Evolutionary conservation across 1,284 basidiomycete genomes (phyloP).

Genomic region (Ustilago loliicola): DNA sequence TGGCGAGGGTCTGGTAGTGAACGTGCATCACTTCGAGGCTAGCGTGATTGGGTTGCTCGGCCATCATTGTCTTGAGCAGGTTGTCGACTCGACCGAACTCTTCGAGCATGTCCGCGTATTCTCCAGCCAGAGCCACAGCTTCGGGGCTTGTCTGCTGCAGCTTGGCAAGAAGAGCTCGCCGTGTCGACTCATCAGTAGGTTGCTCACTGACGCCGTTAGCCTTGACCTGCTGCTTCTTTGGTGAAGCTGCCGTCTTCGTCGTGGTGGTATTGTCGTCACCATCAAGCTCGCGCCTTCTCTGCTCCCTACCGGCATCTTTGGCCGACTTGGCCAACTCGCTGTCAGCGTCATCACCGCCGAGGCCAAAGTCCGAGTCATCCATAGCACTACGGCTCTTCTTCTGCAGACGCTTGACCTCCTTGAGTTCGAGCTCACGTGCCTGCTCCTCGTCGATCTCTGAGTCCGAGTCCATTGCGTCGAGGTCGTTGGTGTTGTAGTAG

Average conservation of each 20-base stretch:
- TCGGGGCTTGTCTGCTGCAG: slow-evolving; percentile 85
- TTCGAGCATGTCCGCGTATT: slow-evolving; percentile 73
- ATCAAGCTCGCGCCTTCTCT: slow-evolving; percentile 59
- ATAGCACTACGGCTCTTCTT: slow-evolving; percentile 80
- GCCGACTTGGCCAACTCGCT: slow-evolving; percentile 48
- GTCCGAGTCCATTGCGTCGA: slow-evolving; percentile 65
- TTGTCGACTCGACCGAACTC: slow-evolving; percentile 75
- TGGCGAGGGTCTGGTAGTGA: slow-evolving; percentile 78
- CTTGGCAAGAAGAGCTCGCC: slow-evolving; percentile 76
- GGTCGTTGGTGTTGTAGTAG: slow-evolving; percentile 67
- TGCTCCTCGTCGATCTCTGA: slow-evolving; percentile 71
- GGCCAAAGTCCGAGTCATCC: slow-evolving; percentile 85
- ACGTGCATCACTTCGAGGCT: slow-evolving; percentile 68
- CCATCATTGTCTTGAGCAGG: slow-evolving; percentile 76
- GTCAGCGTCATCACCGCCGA: slow-evolving; percentile 75
- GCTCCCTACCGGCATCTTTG: slow-evolving; percentile 57
- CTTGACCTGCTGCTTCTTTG: slow-evolving; percentile 2
- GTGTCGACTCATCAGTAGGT: slow-evolving; percentile 17
- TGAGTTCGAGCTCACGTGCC: slow-evolving; percentile 79
- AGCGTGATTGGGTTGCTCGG: slow-evolving; percentile 73
- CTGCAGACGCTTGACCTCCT: slow-evolving; percentile 86
- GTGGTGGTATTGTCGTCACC: slow-evolving; percentile 15
- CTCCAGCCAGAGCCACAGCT: slow-evolving; percentile 74
- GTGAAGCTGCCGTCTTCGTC: neutral
- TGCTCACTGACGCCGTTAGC: neutral